Evolutionary conservation across 2,329 filamentous ascomycete species (phyloP).

Genomic region (Xylaria sp.): DNA sequence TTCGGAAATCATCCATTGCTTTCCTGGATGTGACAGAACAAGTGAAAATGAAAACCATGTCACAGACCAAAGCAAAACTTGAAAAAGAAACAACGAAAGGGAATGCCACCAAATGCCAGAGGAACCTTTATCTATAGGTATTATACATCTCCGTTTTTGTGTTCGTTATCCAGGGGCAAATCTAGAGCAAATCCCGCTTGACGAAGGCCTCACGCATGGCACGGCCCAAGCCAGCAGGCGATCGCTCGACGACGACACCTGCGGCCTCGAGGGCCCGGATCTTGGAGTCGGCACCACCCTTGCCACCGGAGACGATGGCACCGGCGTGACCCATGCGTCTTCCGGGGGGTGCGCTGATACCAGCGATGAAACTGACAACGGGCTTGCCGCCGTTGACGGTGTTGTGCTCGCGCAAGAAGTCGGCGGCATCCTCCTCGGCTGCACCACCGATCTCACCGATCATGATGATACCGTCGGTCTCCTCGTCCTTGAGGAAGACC

Average conservation of each 20-base stretch:
- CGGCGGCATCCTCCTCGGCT: constrained; percentile 95
- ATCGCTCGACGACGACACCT: constrained; percentile 93
- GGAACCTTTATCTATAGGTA: constrained; percentile 23
- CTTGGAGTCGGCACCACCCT: constrained; percentile 97
- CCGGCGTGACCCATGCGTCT: constrained; percentile 98
- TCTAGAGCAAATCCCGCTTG: constrained; percentile 87
- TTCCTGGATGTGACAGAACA: background rate
- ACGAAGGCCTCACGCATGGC: constrained; percentile 93
- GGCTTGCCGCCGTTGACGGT: constrained; percentile 80
- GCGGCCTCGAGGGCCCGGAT: constrained; percentile 89
- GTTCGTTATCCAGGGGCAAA: background rate
- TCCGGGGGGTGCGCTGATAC: constrained; percentile 93
- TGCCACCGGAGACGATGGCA: constrained; percentile 94
- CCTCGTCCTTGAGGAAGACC: constrained; percentile 91
- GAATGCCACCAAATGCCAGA: constrained; percentile 18
- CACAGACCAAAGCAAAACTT: constrained; percentile 11
- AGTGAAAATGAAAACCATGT: constrained; percentile 9
- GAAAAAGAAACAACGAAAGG: constrained; percentile 1
- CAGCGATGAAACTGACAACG: constrained; percentile 95
- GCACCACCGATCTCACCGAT: constrained; percentile 98
- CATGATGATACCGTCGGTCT: constrained; percentile 99
- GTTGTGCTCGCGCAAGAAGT: constrained; percentile 92
- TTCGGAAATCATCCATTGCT: background rate
- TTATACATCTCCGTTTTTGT: constrained; percentile 18
- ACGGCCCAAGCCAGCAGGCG: constrained; percentile 87